A percentile compares a stretch with the other conserved stretches of the same genome.
Evolutionary conservation across 2,329 filamentous ascomycete genomes (phyloP).

Genomic region (Colletotrichum incanum): DNA sequence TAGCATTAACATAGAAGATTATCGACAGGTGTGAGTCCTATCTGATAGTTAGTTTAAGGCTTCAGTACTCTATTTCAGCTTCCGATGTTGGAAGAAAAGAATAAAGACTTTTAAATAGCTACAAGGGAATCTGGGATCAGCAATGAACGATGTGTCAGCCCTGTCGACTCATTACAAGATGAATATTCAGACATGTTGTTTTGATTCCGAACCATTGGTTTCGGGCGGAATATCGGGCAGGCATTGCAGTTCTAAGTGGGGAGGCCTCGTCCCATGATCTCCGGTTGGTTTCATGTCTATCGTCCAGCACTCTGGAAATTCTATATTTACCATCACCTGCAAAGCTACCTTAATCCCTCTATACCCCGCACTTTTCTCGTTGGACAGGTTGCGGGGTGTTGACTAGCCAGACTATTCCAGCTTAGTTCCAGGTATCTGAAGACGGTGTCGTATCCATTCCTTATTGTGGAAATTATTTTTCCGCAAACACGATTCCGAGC

Average conservation of each 20-base stretch:
- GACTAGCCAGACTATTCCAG: neutral
- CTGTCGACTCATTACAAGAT: neutral
- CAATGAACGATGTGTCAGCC: neutral
- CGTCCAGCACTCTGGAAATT: too few species aligned
- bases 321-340: too few species aligned
- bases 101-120: too few species aligned
- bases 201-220: neutral
- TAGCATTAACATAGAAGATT: too few species aligned
- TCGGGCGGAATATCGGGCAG: neutral
- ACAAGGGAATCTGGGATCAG: neutral
- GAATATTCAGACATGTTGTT: too few species aligned
- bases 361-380: neutral
- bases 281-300: neutral
- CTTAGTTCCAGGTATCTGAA: neutral
- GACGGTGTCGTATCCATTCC: neutral
- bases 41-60: too few species aligned
- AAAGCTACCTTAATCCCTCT: neutral
- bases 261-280: slow-evolving; percentile 5
- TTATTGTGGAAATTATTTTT: neutral
- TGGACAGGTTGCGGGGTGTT: neutral
- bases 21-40: too few species aligned
- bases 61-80: too few species aligned
- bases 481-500: neutral
- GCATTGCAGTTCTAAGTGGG: neutral
- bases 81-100: too few species aligned